These are phyloP conservation scores for Saitozyma podzolica DNA, from an alignment of 768 basidiomycete genomes.

Conservation along the genomic window DNA sequence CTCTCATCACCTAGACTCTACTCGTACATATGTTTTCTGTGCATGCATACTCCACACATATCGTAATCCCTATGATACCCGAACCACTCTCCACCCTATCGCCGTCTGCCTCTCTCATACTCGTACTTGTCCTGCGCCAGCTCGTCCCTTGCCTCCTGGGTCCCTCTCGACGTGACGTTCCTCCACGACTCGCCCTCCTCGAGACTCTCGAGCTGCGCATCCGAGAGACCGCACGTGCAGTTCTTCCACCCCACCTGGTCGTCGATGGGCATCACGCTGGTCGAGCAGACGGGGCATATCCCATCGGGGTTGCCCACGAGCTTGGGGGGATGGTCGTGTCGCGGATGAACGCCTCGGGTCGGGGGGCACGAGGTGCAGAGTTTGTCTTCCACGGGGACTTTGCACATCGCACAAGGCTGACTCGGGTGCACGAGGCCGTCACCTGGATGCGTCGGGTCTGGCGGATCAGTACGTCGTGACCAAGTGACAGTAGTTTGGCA, in stretches of 20 bases:
- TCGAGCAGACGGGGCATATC: slow-evolving; percentile 10
- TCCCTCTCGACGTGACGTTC: too few relatives aligned
- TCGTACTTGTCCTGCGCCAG: neutral
- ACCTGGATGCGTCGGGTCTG: slow-evolving; percentile 4
- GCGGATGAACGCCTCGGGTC: slow-evolving; percentile 7
- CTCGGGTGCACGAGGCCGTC: neutral
- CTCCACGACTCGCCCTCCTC: slow-evolving; percentile 3
- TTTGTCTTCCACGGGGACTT: slow-evolving; percentile 14
- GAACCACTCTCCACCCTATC: too few relatives aligned
- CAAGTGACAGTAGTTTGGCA: neutral
- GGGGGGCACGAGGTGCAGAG: slow-evolving; percentile 13
- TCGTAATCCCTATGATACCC: too few relatives aligned
- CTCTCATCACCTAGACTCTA: too few relatives aligned
- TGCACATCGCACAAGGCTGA: slow-evolving; percentile 21
- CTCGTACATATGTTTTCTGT: too few relatives aligned
- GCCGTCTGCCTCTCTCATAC: neutral
- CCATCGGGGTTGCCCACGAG: slow-evolving; percentile 16
- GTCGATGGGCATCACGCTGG: slow-evolving; percentile 12
- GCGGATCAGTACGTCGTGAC: neutral
- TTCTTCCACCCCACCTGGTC: slow-evolving; percentile 13
- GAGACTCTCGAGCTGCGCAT: slow-evolving; percentile 12
- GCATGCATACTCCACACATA: too few relatives aligned
- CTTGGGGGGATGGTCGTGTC: slow-evolving; percentile 19
- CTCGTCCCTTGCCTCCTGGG: slow-evolving; percentile 3
- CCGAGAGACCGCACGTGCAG: slow-evolving; percentile 17